Evolutionary conservation across 306 rosid genomes (phyloP).

Genomic region (Arachis stenosperma): DNA sequence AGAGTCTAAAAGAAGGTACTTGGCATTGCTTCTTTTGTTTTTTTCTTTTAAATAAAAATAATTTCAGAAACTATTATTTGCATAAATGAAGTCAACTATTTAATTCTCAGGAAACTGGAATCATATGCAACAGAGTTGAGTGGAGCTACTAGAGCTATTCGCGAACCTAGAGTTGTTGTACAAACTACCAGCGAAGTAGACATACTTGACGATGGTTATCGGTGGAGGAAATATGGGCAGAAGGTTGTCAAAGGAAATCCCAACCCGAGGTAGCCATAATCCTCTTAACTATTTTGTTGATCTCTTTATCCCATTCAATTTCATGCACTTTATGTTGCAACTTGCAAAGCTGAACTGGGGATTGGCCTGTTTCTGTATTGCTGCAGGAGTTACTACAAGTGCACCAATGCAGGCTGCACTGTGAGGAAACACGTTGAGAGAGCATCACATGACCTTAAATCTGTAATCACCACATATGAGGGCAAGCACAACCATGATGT

Average conservation of each 20-base stretch:
- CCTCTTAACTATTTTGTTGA: conserved; percentile 17
- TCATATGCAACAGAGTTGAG: conserved; percentile 85
- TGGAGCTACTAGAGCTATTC: conserved; percentile 96
- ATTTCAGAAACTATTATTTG: conserved; percentile 13
- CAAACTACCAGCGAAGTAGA: conserved; percentile 99
- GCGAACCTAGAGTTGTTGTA: conserved; percentile 98
- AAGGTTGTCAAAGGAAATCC: conserved; percentile 99
- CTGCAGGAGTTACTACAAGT: conserved; percentile 97
- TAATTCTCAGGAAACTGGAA: conserved; percentile 79
- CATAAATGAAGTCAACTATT: conserved; percentile 24
- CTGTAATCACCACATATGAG: conserved; percentile 92
- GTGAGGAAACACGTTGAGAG: conserved; percentile 99
- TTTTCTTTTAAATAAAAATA: conserved; percentile 33
- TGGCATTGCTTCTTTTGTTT: conserved; percentile 28
- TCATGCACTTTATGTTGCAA: conserved; percentile 15
- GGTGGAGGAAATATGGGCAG: conserved; percentile 98
- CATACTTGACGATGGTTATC: conserved; percentile 93
- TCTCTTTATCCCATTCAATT: background rate
- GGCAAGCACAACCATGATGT: conserved; percentile 97
- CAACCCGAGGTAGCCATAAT: conserved; percentile 73
- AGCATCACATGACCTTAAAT: conserved; percentile 90
- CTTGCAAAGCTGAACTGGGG: conserved; percentile 27
- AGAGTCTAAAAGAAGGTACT: conserved; percentile 88
- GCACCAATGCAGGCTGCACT: conserved; percentile 89
- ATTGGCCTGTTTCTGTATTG: conserved; percentile 32